These are phyloP conservation scores for Dipteronia dyeriana DNA, from an alignment of 345 rosid genomes.

Conservation along the genomic window DNA sequence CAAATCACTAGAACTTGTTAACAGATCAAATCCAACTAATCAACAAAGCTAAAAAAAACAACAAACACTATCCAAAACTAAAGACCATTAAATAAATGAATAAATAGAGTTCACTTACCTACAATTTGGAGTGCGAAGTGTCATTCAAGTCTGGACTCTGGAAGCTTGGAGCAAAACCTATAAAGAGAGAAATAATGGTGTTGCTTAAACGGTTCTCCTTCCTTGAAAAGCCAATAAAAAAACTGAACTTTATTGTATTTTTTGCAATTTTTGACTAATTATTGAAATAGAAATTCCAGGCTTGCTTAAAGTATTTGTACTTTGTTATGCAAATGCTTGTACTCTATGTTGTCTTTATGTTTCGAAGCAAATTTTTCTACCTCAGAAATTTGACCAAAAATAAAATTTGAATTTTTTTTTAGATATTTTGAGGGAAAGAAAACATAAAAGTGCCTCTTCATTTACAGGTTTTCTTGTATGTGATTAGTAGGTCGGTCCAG, in stretches of 20 bases:
- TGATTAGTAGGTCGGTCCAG: neutral
- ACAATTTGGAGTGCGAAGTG: slow-evolving; percentile 4
- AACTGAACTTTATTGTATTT: neutral
- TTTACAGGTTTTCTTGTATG: neutral
- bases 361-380: neutral
- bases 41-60: neutral
- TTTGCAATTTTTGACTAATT: neutral
- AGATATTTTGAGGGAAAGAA: neutral
- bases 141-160: neutral
- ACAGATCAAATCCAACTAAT: slow-evolving; percentile 1
- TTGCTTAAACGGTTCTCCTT: slow-evolving; percentile 44
- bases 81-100: neutral
- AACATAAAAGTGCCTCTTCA: too few species aligned
- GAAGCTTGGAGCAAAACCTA: neutral
- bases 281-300: neutral
- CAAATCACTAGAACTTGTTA: neutral
- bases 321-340: neutral
- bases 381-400: neutral
- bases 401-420: too few species aligned
- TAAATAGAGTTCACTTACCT: slow-evolving; percentile 1
- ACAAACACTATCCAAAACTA: neutral
- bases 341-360: neutral
- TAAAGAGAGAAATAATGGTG: slow-evolving; percentile 6
- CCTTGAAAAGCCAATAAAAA: slow-evolving; percentile 27
- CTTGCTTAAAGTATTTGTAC: slow-evolving; percentile 4